Evolutionary conservation across 768 basidiomycete genomes (phyloP).

Genomic region (Brasilioporus rufonigricans): DNA sequence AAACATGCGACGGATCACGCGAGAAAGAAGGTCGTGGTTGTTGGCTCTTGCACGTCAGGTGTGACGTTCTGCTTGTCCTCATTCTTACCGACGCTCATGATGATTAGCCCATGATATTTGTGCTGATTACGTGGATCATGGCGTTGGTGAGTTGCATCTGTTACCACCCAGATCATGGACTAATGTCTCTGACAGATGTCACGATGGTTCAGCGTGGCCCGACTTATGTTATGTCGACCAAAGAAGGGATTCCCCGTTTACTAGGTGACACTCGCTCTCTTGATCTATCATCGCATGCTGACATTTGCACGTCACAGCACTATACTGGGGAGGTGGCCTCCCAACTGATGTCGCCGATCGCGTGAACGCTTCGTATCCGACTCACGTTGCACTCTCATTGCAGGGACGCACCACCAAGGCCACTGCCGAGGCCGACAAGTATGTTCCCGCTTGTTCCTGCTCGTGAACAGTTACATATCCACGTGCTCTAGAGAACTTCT

Average conservation of each 20-base stretch:
- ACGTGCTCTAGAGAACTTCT: conserved; percentile 39
- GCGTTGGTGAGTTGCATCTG: conserved; percentile 44
- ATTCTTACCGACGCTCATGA: too few species aligned
- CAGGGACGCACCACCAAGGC: conserved; percentile 37
- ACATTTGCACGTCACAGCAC: too few species aligned
- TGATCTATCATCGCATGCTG: conserved; percentile 12
- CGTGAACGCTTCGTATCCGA: conserved; percentile 48
- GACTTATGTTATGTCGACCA: conserved; percentile 51
- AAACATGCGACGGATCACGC: too few species aligned
- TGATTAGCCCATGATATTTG: conserved; percentile 47
- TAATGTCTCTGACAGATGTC: conserved; percentile 33
- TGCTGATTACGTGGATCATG: conserved; percentile 43
- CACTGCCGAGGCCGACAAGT: conserved; percentile 59
- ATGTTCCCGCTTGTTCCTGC: conserved; percentile 8
- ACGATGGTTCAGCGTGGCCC: conserved; percentile 52
- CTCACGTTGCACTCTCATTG: conserved; percentile 24
- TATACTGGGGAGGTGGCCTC: conserved; percentile 46
- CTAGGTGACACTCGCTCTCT: conserved; percentile 12
- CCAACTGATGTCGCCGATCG: conserved; percentile 55
- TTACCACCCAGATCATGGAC: too few species aligned
- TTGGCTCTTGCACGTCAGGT: too few species aligned
- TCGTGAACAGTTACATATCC: not conserved
- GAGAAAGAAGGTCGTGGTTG: too few species aligned
- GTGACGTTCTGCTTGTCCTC: too few species aligned
- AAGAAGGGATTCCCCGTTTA: conserved; percentile 36